These are phyloP conservation scores for Mycotypha africana DNA, from an alignment of 371 early-diverging fungal species.

Conservation along the genomic window DNA sequence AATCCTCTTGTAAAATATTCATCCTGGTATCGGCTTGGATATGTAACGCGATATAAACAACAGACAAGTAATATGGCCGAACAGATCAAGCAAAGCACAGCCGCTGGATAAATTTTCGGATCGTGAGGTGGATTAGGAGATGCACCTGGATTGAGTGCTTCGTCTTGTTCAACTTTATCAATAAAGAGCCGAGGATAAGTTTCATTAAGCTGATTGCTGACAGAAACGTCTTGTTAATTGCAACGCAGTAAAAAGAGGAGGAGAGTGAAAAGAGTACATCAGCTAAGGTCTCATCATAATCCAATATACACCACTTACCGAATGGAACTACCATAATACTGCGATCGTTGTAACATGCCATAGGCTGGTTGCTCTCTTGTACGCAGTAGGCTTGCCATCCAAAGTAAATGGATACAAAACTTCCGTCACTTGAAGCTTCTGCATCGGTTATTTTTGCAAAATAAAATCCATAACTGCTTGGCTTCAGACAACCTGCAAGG, in stretches of 20 bases:
- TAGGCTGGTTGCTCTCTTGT: slow-evolving; percentile 5
- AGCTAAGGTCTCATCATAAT: background rate
- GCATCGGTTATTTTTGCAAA: slow-evolving; percentile 30
- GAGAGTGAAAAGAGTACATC: background rate
- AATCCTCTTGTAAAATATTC: slow-evolving; percentile 37
- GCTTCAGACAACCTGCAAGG: slow-evolving; percentile 20
- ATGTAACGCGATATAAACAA: slow-evolving; percentile 9
- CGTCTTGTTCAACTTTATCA: slow-evolving; percentile 23
- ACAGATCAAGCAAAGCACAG: slow-evolving; percentile 27
- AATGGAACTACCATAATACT: slow-evolving; percentile 35
- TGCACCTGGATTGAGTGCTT: slow-evolving; percentile 24
- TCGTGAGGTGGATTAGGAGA: slow-evolving; percentile 34
- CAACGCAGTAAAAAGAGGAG: background rate
- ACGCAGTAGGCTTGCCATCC: slow-evolving; percentile 40
- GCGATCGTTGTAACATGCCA: slow-evolving; percentile 18
- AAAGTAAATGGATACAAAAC: slow-evolving; percentile 18
- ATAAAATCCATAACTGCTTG: slow-evolving; percentile 19
- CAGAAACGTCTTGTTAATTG: slow-evolving; percentile 17
- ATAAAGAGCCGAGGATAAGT: slow-evolving; percentile 28
- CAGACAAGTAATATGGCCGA: slow-evolving; percentile 17
- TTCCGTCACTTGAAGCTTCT: slow-evolving; percentile 1
- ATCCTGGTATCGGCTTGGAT: slow-evolving; percentile 23
- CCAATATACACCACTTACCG: slow-evolving; percentile 33
- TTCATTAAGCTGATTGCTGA: slow-evolving; percentile 20
- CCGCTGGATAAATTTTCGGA: slow-evolving; percentile 33